Conservation (phyloP, 345 rosid genomes). For the Crucihimalaya himalaica region DNA sequence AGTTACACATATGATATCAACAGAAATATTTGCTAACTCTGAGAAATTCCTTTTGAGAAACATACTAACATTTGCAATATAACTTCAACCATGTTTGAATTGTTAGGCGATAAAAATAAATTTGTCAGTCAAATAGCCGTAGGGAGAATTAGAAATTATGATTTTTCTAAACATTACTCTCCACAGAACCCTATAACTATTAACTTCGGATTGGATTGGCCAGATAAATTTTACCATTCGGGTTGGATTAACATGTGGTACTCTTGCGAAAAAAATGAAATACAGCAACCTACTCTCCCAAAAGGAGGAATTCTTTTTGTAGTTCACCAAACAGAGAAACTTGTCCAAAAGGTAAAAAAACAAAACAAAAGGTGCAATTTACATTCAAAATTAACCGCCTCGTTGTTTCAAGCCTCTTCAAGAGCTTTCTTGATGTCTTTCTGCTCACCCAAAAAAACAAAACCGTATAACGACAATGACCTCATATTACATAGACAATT, state of each 20-base stretch:
- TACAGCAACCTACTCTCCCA: neutral
- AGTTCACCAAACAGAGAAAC: constrained; percentile 1
- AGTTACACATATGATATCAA: neutral
- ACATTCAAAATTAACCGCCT: neutral
- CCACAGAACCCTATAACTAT: neutral
- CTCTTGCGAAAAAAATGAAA: neutral
- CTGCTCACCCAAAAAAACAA: constrained; percentile 17
- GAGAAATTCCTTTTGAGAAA: no score
- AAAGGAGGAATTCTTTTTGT: neutral
- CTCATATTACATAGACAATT: neutral
- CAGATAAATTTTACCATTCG: neutral
- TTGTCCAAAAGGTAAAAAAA: neutral
- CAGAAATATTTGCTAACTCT: no score
- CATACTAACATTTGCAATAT: neutral
- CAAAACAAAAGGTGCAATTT: neutral
- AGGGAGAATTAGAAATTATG: neutral
- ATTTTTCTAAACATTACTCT: neutral
- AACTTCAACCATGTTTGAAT: neutral
- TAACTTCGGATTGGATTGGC: neutral
- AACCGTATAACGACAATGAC: constrained; percentile 13
- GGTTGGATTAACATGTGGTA: neutral
- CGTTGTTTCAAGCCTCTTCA: constrained; percentile 19
- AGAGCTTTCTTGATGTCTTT: constrained; percentile 39
- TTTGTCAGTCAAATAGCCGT: neutral
- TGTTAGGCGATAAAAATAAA: neutral